These are phyloP conservation scores for Trichoderma arundinaceum DNA, from an alignment of 2,329 filamentous ascomycete species.

Conservation along the genomic window DNA sequence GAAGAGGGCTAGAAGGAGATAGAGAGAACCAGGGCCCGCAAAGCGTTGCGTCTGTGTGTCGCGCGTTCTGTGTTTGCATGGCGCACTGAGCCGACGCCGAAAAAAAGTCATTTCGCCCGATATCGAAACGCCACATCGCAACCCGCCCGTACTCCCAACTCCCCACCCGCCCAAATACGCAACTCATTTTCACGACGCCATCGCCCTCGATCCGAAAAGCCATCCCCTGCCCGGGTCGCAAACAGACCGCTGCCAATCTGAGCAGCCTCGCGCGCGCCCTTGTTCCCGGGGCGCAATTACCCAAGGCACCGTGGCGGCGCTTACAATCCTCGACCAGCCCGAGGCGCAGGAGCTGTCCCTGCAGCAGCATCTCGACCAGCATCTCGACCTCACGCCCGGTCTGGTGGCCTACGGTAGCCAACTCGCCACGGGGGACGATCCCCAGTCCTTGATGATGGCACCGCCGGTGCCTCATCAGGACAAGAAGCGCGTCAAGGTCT, in stretches of 20 bases:
- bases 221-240: constrained; percentile 30
- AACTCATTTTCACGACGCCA: not conserved
- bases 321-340: constrained; percentile 60
- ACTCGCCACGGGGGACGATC: constrained; percentile 58
- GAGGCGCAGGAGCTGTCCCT: constrained; percentile 61
- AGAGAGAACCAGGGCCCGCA: not conserved
- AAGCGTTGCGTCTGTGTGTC: constrained; percentile 22
- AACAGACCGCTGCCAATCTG: constrained; percentile 17
- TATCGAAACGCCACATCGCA: constrained; percentile 30
- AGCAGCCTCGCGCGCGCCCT: constrained; percentile 32
- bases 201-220: not conserved
- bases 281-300: constrained; percentile 38
- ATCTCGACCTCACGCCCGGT: constrained; percentile 59
- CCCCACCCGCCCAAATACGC: not conserved
- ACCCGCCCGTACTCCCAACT: constrained; percentile 31
- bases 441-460: constrained; percentile 72
- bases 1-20: not conserved
- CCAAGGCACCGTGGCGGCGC: constrained; percentile 59
- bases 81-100: constrained; percentile 41
- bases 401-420: constrained; percentile 57
- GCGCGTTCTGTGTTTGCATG: constrained; percentile 39
- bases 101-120: constrained; percentile 16
- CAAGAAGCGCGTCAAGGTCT: constrained; percentile 91
- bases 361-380: constrained; percentile 62
- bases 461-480: constrained; percentile 73